Percentiles rank a stretch among this genome's conserved stretches.
These are phyloP conservation scores for Parathielavia appendiculata DNA, from an alignment of 495 filamentous ascomycete genomes.

Conservation along the genomic window DNA sequence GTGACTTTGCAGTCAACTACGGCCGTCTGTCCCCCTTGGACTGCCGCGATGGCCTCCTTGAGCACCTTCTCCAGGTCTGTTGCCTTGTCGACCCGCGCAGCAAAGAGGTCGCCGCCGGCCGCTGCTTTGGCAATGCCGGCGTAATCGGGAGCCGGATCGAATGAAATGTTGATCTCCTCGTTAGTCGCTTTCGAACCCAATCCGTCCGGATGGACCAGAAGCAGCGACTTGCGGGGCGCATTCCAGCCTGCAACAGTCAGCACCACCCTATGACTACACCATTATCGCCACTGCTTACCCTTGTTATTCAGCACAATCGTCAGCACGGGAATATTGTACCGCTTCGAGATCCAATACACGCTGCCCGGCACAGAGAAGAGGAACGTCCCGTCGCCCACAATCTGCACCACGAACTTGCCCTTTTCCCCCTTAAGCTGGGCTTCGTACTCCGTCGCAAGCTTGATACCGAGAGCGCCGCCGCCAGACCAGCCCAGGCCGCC, in stretches of 20 bases:
- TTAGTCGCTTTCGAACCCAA: slow-evolving; percentile 71
- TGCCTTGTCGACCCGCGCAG: slow-evolving; percentile 56
- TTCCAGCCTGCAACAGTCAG: slow-evolving; percentile 63
- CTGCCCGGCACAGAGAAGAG: slow-evolving; percentile 83
- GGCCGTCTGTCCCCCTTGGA: slow-evolving; percentile 60
- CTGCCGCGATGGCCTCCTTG: slow-evolving; percentile 61
- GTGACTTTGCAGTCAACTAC: slow-evolving; percentile 56
- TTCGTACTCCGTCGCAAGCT: slow-evolving; percentile 67
- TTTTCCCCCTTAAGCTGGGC: slow-evolving; percentile 56
- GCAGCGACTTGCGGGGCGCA: slow-evolving; percentile 67
- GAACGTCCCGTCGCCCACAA: slow-evolving; percentile 90
- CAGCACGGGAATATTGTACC: slow-evolving; percentile 82
- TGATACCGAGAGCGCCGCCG: slow-evolving; percentile 80
- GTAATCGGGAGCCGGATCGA: slow-evolving; percentile 82
- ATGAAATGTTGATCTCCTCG: slow-evolving; percentile 84
- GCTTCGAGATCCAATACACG: slow-evolving; percentile 86
- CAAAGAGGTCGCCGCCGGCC: slow-evolving; percentile 66
- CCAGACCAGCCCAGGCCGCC: slow-evolving; percentile 96
- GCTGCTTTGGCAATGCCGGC: slow-evolving; percentile 84
- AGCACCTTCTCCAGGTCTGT: slow-evolving; percentile 57
- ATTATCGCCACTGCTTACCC: slow-evolving; percentile 40
- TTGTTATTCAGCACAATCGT: slow-evolving; percentile 94
- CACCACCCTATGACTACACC: not conserved
- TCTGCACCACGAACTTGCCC: slow-evolving; percentile 83
- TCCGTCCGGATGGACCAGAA: slow-evolving; percentile 80